Percentiles rank a stretch among this genome's conserved stretches.
Conservation (phyloP, 352 stramenopile species). For the Hyaloperonospora brassicae region DNA sequence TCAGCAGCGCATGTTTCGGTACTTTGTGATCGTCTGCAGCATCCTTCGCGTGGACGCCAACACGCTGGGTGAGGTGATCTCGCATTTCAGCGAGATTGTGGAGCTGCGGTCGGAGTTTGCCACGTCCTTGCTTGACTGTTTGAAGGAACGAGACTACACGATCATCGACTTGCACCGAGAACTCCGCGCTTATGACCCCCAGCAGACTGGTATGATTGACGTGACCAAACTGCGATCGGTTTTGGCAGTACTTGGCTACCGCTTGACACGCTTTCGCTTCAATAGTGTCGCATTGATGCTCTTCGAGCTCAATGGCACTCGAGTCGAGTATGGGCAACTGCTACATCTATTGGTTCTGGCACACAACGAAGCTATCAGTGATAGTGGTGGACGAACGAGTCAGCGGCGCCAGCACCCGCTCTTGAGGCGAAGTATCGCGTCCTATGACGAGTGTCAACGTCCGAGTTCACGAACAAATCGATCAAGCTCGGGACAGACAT, state of each 20-base stretch:
- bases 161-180: slow-evolving; percentile 24
- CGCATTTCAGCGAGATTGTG: slow-evolving; percentile 49
- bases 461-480: no score
- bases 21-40: slow-evolving; percentile 48
- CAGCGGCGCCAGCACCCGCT: slow-evolving; percentile 19
- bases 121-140: slow-evolving; percentile 15
- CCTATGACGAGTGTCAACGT: slow-evolving; percentile 2
- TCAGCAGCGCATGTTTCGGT: slow-evolving; percentile 41
- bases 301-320: slow-evolving; percentile 30
- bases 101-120: slow-evolving; percentile 44
- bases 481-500: no score
- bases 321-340: slow-evolving; percentile 37
- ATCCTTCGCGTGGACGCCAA: slow-evolving; percentile 37
- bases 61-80: slow-evolving; percentile 40
- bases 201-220: slow-evolving; percentile 26
- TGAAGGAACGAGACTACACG: slow-evolving; percentile 14
- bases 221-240: slow-evolving; percentile 33
- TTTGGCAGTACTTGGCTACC: slow-evolving; percentile 31
- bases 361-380: background rate
- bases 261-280: slow-evolving; percentile 46
- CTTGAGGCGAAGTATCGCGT: slow-evolving; percentile 13
- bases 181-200: slow-evolving; percentile 21
- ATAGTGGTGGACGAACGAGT: background rate
- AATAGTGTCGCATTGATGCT: slow-evolving; percentile 44
- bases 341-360: slow-evolving; percentile 1